These are phyloP conservation scores for Cadophora sp. DNA, from an alignment of 2,329 filamentous ascomycete genomes.

Conservation along the genomic window DNA sequence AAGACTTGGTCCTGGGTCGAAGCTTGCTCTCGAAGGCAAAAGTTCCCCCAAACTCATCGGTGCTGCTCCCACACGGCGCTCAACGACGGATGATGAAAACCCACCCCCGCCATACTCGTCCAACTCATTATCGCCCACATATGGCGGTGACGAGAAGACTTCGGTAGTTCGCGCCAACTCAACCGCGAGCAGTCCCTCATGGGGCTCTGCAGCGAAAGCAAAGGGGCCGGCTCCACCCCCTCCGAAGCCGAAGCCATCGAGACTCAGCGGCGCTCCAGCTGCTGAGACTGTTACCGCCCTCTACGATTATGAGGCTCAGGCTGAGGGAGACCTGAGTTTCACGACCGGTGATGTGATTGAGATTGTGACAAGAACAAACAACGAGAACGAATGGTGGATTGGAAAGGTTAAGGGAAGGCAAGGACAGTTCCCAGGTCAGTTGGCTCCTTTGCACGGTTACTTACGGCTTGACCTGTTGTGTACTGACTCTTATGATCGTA, in stretches of 20 bases:
- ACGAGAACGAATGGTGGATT: slow-evolving; percentile 97
- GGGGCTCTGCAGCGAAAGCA: slow-evolving; percentile 66
- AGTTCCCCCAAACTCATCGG: slow-evolving; percentile 40
- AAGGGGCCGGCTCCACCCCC: slow-evolving; percentile 71
- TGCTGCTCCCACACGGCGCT: slow-evolving; percentile 47
- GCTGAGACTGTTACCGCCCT: slow-evolving; percentile 86
- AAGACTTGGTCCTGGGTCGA: slow-evolving; percentile 35
- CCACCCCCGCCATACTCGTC: slow-evolving; percentile 76
- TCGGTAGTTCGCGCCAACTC: slow-evolving; percentile 50
- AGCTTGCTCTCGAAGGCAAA: slow-evolving; percentile 47
- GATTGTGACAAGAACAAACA: slow-evolving; percentile 81
- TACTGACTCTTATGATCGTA: slow-evolving; percentile 38
- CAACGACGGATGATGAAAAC: slow-evolving; percentile 56
- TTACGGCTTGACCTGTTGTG: slow-evolving; percentile 24
- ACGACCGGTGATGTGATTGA: slow-evolving; percentile 88
- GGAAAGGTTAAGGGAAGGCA: slow-evolving; percentile 80
- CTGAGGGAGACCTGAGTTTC: slow-evolving; percentile 93
- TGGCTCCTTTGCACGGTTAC: neutral
- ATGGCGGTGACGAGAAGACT: slow-evolving; percentile 31
- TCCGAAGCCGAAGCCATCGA: slow-evolving; percentile 82
- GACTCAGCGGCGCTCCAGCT: slow-evolving; percentile 68
- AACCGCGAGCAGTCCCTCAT: slow-evolving; percentile 47
- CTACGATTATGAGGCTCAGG: slow-evolving; percentile 96
- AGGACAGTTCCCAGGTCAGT: slow-evolving; percentile 93
- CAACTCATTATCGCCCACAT: slow-evolving; percentile 41